Evolutionary conservation across 2,329 filamentous ascomycete genomes (phyloP).

Genomic region (Calonectria pseudoturangicola): DNA sequence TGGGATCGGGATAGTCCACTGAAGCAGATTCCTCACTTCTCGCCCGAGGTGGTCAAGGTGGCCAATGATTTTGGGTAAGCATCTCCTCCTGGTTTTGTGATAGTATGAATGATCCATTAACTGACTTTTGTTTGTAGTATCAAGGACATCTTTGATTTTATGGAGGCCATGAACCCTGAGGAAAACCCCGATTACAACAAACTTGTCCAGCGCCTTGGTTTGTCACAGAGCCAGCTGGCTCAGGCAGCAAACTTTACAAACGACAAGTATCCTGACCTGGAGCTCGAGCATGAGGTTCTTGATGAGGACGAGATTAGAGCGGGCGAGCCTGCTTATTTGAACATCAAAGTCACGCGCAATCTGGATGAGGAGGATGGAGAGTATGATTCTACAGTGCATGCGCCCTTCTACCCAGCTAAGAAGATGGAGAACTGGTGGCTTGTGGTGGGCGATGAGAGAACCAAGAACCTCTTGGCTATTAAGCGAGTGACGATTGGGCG

Average conservation of each 20-base stretch:
- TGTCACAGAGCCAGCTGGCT: slow-evolving; percentile 87
- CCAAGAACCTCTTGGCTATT: slow-evolving; percentile 91
- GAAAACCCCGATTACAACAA: slow-evolving; percentile 89
- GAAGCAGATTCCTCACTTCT: slow-evolving; percentile 98
- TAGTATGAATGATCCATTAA: slow-evolving; percentile 55
- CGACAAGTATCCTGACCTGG: slow-evolving; percentile 95
- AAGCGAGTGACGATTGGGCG: slow-evolving; percentile 93
- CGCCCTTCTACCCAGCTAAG: slow-evolving; percentile 92
- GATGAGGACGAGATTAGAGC: slow-evolving; percentile 87
- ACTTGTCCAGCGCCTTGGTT: slow-evolving; percentile 84
- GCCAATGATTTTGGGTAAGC: slow-evolving; percentile 84
- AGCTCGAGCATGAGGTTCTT: slow-evolving; percentile 90
- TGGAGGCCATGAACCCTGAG: slow-evolving; percentile 98
- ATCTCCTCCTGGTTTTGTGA: slow-evolving; percentile 26
- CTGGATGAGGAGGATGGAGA: slow-evolving; percentile 80
- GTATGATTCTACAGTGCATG: slow-evolving; percentile 89
- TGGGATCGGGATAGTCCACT: slow-evolving; percentile 98
- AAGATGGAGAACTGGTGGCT: slow-evolving; percentile 99
- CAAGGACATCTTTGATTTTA: slow-evolving; percentile 97
- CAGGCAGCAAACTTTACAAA: slow-evolving; percentile 98
- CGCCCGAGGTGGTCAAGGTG: slow-evolving; percentile 86
- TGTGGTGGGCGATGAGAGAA: slow-evolving; percentile 93
- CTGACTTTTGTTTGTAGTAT: slow-evolving; percentile 71
- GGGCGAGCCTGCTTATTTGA: slow-evolving; percentile 87
- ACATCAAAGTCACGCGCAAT: slow-evolving; percentile 89